Evolutionary conservation across 805 yeast species (phyloP).

Genomic region (Zygoascus tannicola): DNA sequence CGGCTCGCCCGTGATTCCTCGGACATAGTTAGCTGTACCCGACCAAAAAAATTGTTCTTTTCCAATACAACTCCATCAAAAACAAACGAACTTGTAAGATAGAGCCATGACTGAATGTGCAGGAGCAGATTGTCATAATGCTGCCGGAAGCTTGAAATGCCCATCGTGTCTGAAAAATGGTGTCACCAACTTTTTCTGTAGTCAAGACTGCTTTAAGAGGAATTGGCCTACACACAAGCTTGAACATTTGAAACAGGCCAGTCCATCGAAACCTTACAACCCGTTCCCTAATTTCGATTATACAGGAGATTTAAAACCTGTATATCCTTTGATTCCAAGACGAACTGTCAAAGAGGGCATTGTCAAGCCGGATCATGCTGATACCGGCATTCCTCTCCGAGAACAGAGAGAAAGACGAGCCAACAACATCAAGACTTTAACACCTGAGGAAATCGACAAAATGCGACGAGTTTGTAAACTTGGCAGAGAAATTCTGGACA

Average conservation of each 20-base stretch:
- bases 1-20: too few species aligned
- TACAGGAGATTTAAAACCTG: constrained; percentile 67
- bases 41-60: too few species aligned
- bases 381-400: constrained; percentile 63
- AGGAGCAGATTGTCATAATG: constrained; percentile 79
- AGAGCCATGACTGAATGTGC: constrained; percentile 38
- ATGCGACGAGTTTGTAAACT: constrained; percentile 66
- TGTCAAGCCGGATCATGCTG: constrained; percentile 74
- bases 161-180: constrained; percentile 82
- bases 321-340: constrained; percentile 70
- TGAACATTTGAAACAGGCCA: constrained; percentile 50
- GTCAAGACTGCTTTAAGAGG: constrained; percentile 74
- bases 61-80: too few species aligned
- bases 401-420: constrained; percentile 69
- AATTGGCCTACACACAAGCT: constrained; percentile 52
- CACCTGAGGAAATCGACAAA: constrained; percentile 59
- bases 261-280: constrained; percentile 46
- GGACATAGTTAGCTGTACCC: too few species aligned
- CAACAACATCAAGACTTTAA: constrained; percentile 53
- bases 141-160: constrained; percentile 74
- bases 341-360: constrained; percentile 65
- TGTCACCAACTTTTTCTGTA: constrained; percentile 58
- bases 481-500: constrained; percentile 84
- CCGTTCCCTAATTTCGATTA: constrained; percentile 78
- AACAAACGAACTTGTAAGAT: too few species aligned